Evolutionary conservation across 225 moss, liverwort and hornwort species (phyloP).

Genomic region (Thuidium tamariscinum): DNA sequence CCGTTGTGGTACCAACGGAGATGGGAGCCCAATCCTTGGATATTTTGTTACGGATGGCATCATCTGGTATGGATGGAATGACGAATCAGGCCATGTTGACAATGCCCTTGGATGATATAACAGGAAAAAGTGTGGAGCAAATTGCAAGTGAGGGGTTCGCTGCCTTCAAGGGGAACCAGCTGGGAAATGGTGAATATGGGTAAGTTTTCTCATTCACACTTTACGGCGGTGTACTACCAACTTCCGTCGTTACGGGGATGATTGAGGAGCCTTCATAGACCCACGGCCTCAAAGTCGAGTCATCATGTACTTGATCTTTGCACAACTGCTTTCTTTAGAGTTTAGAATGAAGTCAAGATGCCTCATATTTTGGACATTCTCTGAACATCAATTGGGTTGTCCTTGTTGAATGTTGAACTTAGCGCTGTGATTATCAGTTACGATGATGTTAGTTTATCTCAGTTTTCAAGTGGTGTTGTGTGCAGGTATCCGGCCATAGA

Average conservation of each 20-base stretch:
- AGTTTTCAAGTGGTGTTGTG: constrained; percentile 1
- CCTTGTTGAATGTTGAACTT: not conserved
- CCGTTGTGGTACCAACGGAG: constrained; percentile 81
- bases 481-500: constrained; percentile 41
- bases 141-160: constrained; percentile 85
- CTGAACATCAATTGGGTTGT: not conserved
- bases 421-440: not conserved
- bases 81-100: constrained; percentile 85
- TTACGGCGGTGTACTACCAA: not conserved
- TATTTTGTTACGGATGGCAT: constrained; percentile 77
- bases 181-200: constrained; percentile 42
- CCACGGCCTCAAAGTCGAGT: not conserved
- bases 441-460: not conserved
- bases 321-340: not conserved
- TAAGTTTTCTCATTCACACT: constrained; percentile 21
- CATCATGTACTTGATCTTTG: not conserved
- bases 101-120: constrained; percentile 96
- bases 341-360: not conserved
- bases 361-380: not conserved
- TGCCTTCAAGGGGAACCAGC: constrained; percentile 45
- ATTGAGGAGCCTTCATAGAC: not conserved
- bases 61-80: constrained; percentile 85
- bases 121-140: constrained; percentile 92
- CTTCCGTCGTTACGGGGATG: not conserved
- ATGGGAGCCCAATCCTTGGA: constrained; percentile 74